Percentiles rank a stretch among this genome's conserved stretches.
Evolutionary conservation across 768 basidiomycete species (phyloP).

Genomic region (Lentinus tigrinus): DNA sequence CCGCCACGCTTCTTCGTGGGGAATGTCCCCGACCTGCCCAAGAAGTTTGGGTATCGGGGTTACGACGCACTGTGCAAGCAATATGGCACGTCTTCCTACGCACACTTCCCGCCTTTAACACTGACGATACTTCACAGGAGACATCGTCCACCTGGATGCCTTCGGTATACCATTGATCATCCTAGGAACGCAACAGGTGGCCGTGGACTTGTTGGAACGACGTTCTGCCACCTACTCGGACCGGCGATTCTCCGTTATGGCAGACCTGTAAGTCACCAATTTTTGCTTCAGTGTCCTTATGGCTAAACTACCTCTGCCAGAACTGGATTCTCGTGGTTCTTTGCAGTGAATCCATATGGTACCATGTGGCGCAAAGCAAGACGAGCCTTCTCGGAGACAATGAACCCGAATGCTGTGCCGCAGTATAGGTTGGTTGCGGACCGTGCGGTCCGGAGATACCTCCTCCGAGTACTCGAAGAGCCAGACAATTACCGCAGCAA

Average conservation of each 20-base stretch:
- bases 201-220: constrained; percentile 65
- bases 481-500: background rate
- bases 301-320: background rate
- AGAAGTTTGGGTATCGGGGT: background rate
- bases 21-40: background rate
- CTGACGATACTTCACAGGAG: constrained; percentile 42
- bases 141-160: constrained; percentile 61
- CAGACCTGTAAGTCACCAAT: background rate
- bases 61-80: background rate
- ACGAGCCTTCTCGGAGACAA: background rate
- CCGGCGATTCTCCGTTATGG: constrained; percentile 31
- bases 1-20: background rate
- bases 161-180: constrained; percentile 68
- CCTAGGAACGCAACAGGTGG: constrained; percentile 56
- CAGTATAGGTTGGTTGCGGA: background rate
- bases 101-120: no score
- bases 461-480: background rate
- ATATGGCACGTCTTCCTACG: background rate
- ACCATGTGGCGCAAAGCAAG: background rate
- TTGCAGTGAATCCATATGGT: background rate
- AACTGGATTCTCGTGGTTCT: background rate
- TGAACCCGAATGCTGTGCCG: background rate
- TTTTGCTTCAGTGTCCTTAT: background rate
- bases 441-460: background rate
- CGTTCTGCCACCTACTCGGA: constrained; percentile 72